phyloP scores from a whole-genome alignment of 345 rosid genomes.

The Gossypium sturtianum region DNA sequence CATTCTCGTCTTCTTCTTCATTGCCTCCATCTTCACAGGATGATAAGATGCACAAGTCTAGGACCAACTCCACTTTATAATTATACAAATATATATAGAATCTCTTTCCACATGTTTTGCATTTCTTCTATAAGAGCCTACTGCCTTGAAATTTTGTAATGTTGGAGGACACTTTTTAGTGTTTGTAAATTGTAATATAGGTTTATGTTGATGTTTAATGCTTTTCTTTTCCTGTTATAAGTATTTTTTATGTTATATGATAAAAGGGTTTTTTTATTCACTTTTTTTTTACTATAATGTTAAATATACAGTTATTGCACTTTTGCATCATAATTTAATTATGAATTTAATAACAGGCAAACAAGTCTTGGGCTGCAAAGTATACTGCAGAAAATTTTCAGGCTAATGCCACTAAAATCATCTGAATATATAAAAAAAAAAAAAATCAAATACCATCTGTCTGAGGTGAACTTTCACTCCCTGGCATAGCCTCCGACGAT shows the following conservation, averaged over 20 bases:
- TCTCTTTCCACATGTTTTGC: too few relatives aligned
- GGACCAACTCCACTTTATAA: constrained; percentile 49
- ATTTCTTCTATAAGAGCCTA: not conserved
- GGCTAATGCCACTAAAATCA: not conserved
- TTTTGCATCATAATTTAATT: not conserved
- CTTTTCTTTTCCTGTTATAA: not conserved
- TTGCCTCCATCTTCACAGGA: constrained; percentile 36
- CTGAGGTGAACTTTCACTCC: constrained; percentile 11
- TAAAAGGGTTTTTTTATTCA: not conserved
- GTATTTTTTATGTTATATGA: not conserved
- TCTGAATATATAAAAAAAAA: not conserved
- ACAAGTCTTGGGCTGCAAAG: not conserved
- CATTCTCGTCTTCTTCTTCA: constrained; percentile 32
- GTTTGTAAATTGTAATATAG: not conserved
- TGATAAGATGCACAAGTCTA: constrained; percentile 50
- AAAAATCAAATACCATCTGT: constrained; percentile 19
- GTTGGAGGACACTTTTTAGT: not conserved
- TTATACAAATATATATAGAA: not conserved
- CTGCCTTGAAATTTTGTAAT: constrained; percentile 2
- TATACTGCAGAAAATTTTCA: not conserved
- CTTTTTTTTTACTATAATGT: not conserved
- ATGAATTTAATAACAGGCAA: too few relatives aligned
- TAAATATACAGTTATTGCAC: not conserved
- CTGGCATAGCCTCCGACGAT: not conserved
- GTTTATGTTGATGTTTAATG: not conserved